phyloP scores from a whole-genome alignment of 2,329 filamentous ascomycete species.

The Pezicula neosporulosa region DNA sequence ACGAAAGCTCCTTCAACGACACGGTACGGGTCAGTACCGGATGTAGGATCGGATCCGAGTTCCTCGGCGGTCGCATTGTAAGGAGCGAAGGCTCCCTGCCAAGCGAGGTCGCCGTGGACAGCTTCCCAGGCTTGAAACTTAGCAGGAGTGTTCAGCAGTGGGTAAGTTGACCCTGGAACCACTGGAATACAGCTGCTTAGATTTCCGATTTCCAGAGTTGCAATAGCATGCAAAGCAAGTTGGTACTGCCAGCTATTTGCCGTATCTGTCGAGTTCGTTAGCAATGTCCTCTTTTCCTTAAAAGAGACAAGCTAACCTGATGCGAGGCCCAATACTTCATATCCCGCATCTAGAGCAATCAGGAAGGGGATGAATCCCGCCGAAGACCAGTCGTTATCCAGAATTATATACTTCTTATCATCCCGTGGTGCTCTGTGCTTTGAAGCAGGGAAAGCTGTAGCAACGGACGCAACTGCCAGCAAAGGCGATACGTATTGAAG shows the following conservation, averaged over 20 bases:
- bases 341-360: conserved; percentile 38
- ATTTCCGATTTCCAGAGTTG: conserved; percentile 42
- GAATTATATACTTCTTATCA: conserved; percentile 30
- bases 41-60: conserved; percentile 40
- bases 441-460: neutral
- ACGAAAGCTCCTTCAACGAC: conserved; percentile 37
- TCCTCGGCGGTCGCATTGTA: conserved; percentile 40
- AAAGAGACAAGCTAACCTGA: conserved; percentile 12
- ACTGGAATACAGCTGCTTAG: conserved; percentile 44
- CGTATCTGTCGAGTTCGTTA: conserved; percentile 28
- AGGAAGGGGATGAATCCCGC: conserved; percentile 40
- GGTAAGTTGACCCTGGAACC: conserved; percentile 41
- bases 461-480: neutral
- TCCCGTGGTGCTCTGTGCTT: neutral
- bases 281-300: conserved; percentile 8
- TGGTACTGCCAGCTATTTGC: conserved; percentile 43
- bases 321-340: conserved; percentile 39
- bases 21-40: conserved; percentile 35
- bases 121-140: conserved; percentile 41
- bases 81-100: conserved; percentile 41
- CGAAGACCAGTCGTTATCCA: conserved; percentile 44
- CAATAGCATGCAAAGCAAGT: conserved; percentile 40
- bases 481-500: neutral
- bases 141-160: conserved; percentile 41
- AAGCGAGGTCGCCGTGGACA: conserved; percentile 40